Percentiles rank a stretch among this genome's conserved stretches.
These are phyloP conservation scores for Brettanomyces nanus DNA, from an alignment of 805 yeast species.

Conservation along the genomic window DNA sequence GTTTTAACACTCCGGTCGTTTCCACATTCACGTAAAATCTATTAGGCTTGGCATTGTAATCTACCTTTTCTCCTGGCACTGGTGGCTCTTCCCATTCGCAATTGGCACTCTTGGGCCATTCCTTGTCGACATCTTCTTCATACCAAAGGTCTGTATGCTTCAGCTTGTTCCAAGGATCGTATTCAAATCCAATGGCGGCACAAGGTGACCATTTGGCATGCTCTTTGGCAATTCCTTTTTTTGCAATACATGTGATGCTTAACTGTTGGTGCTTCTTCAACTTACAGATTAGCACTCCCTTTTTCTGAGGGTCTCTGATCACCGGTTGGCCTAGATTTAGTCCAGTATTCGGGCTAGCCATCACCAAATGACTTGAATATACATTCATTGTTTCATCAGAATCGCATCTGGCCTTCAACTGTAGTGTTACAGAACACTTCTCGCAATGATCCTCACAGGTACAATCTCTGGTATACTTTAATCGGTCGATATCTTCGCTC, in stretches of 20 bases:
- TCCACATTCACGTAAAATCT: constrained; percentile 86
- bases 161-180: constrained; percentile 98
- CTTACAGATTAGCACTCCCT: constrained; percentile 89
- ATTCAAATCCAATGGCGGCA: constrained; percentile 91
- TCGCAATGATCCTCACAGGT: constrained; percentile 97
- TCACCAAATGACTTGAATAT: constrained; percentile 71
- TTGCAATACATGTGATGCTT: constrained; percentile 85
- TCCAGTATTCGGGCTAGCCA: constrained; percentile 25
- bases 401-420: constrained; percentile 78
- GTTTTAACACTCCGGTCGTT: constrained; percentile 82
- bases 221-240: constrained; percentile 94
- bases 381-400: constrained; percentile 83
- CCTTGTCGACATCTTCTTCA: constrained; percentile 78
- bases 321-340: constrained; percentile 71
- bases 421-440: constrained; percentile 83
- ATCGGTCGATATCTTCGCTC: constrained; percentile 72
- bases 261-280: constrained; percentile 89
- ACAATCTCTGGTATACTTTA: constrained; percentile 89
- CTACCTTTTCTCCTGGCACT: constrained; percentile 76
- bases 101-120: constrained; percentile 89
- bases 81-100: constrained; percentile 97
- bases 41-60: constrained; percentile 72
- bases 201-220: constrained; percentile 99
- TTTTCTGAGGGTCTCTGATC: constrained; percentile 62
- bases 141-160: constrained; percentile 96